Conservation (phyloP, 768 basidiomycete species). For the Boletus patriciae region DNA sequence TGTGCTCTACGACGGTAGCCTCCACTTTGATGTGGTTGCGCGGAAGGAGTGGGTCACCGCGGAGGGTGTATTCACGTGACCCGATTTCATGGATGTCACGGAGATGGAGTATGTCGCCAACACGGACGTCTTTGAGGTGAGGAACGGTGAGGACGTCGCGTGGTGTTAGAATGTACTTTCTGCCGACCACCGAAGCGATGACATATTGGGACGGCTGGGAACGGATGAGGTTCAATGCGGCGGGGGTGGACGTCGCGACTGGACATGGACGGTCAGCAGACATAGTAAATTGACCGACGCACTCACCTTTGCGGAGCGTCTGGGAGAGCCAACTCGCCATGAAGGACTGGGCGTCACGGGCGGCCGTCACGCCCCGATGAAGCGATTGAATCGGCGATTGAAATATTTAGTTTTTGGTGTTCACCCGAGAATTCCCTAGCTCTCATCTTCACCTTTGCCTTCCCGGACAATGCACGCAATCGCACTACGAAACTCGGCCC, state of each 20-base stretch:
- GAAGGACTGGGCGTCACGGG: slow-evolving; percentile 8
- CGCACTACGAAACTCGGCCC: slow-evolving; percentile 80
- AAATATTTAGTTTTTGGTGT: slow-evolving; percentile 35
- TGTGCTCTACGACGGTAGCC: slow-evolving; percentile 96
- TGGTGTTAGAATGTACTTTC: slow-evolving; percentile 86
- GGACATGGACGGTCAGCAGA: slow-evolving; percentile 7
- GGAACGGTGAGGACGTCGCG: slow-evolving; percentile 94
- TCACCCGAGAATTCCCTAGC: slow-evolving; percentile 37
- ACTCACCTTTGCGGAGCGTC: slow-evolving; percentile 24
- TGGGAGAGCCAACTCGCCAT: slow-evolving; percentile 30
- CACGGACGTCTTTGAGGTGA: slow-evolving; percentile 77
- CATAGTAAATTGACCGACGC: neutral
- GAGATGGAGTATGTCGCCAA: slow-evolving; percentile 82
- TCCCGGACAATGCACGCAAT: slow-evolving; percentile 74
- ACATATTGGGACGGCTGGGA: slow-evolving; percentile 93
- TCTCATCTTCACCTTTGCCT: slow-evolving; percentile 48
- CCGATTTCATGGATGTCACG: slow-evolving; percentile 92
- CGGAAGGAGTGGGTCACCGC: slow-evolving; percentile 72
- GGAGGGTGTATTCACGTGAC: slow-evolving; percentile 90
- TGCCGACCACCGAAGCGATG: slow-evolving; percentile 82
- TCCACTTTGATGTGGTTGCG: slow-evolving; percentile 66
- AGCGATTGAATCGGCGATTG: slow-evolving; percentile 30
- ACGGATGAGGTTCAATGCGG: slow-evolving; percentile 78
- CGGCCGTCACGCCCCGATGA: slow-evolving; percentile 11
- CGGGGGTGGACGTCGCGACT: slow-evolving; percentile 38